Base-by-base conservation (phyloP, 176 grass and related monocot species). In the Hyparrhenia diplandra region DNA sequence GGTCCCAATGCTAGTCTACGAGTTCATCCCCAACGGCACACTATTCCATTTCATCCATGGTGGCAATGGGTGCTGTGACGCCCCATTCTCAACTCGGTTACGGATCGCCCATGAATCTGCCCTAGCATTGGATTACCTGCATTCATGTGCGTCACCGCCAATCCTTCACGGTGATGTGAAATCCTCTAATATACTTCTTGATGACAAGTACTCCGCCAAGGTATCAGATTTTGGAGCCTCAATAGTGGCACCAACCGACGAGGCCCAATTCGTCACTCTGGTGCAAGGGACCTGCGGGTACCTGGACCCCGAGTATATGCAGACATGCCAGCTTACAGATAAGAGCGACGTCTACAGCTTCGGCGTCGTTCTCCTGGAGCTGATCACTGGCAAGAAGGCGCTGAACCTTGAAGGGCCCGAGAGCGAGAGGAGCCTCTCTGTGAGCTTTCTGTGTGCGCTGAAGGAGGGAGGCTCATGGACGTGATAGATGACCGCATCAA, bases 141-240 rank as follows among this genome's bases (percentile, higher is more conserved):
- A 88, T 20, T 75, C 80, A 4, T 84, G 74, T 4, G 81, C 67
- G 1, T 84, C 58, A 5, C 74, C 74, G 8, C 81, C 86, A 16
- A 84, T 88, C 17, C 36, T 84, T 41, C 86, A 88, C 5, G 67
- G 86, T 31, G 86, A 88, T 20, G 43, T 84, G 0, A 88, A 88
- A 16, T 84, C 86, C 6, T 57, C 81, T 18, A 88, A 88, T 5
- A 80, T 88, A 36, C 81, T 88, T 67, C 42, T 88, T 6, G 75
- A 84, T 32, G 74, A 75, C 30, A 42, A 69, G 40, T 74, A 79
- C 6, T 37, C 29, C 0, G 81, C 74, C 0, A 88, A 84, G 67
- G 32, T 88, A 18, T 88, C 86, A 20, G 86, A 88, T 39, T 88
- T 88, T 45, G 86, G 81, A 5, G 86, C 86, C 0, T 88, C 81